Evolutionary conservation across 768 basidiomycete genomes (phyloP).

Genomic region (Boletus subcaerulescens): DNA sequence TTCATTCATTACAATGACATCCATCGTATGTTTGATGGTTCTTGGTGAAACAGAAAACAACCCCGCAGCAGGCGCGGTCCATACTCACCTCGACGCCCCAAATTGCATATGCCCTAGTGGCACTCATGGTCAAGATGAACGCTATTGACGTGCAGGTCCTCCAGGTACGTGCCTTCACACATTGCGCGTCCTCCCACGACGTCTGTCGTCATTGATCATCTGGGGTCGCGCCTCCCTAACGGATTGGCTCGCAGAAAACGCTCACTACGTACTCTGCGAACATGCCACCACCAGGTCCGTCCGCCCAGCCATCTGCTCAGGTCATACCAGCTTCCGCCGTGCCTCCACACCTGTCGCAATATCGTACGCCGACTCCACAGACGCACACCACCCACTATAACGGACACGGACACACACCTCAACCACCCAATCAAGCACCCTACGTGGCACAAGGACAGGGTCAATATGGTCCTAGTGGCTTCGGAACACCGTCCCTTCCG

Average conservation of each 20-base stretch:
- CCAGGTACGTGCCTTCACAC: slow-evolving; percentile 44
- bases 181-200: background rate
- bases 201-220: background rate
- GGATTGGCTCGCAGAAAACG: slow-evolving; percentile 47
- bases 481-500: slow-evolving; percentile 21
- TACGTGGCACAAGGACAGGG: slow-evolving; percentile 20
- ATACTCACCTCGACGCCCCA: slow-evolving; percentile 73
- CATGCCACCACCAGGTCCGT: slow-evolving; percentile 16
- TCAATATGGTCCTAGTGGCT: slow-evolving; percentile 18
- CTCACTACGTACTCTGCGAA: slow-evolving; percentile 48
- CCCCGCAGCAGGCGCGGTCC: slow-evolving; percentile 61
- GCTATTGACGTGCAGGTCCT: slow-evolving; percentile 73
- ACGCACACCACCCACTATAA: slow-evolving; percentile 27
- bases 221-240: slow-evolving; percentile 3
- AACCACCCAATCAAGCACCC: slow-evolving; percentile 19
- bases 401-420: slow-evolving; percentile 28
- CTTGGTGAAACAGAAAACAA: slow-evolving; percentile 57
- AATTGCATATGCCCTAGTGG: slow-evolving; percentile 74
- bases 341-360: slow-evolving; percentile 41
- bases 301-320: slow-evolving; percentile 26
- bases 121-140: slow-evolving; percentile 74
- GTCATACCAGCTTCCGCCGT: slow-evolving; percentile 39
- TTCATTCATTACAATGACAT: too few species aligned
- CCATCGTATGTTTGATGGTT: background rate
- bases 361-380: slow-evolving; percentile 37